Conservation (phyloP, 2,329 filamentous ascomycete genomes). For the Torrubiella hemipterigena region DNA sequence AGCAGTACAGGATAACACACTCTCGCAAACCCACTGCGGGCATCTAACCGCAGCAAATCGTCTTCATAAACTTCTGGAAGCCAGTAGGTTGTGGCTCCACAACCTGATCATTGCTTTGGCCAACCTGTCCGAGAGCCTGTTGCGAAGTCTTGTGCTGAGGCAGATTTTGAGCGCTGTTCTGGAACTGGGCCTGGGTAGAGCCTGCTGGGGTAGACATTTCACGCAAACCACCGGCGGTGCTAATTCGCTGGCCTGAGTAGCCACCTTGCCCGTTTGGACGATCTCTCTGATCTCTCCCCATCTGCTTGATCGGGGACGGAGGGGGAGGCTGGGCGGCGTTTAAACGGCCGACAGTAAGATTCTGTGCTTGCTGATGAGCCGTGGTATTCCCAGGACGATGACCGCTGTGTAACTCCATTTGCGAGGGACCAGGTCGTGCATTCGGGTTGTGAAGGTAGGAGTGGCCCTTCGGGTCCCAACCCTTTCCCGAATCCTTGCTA, state of each 20-base stretch:
- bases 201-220: conserved; percentile 76
- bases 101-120: conserved; percentile 41
- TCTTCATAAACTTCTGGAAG: conserved; percentile 87
- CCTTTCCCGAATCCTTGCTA: conserved; percentile 70
- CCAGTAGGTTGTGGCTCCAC: conserved; percentile 66
- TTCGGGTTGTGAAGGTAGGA: conserved; percentile 63
- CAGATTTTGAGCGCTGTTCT: conserved; percentile 86
- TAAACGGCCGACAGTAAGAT: conserved; percentile 76
- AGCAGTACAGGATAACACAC: conserved; percentile 17
- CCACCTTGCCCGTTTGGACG: conserved; percentile 70
- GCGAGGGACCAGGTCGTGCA: conserved; percentile 66
- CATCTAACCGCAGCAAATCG: conserved; percentile 72
- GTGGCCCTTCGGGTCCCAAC: conserved; percentile 56
- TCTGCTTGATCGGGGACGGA: conserved; percentile 74
- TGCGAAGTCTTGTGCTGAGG: conserved; percentile 52
- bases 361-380: conserved; percentile 49
- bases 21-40: conserved; percentile 12
- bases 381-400: conserved; percentile 54
- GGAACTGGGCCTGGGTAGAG: conserved; percentile 92
- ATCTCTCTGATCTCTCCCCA: conserved; percentile 59
- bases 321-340: conserved; percentile 85
- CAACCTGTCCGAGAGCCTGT: conserved; percentile 41
- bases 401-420: conserved; percentile 71
- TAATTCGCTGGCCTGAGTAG: conserved; percentile 64
- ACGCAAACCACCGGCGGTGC: conserved; percentile 58